Evolutionary conservation across 1,139 yeast species (phyloP), one percentile per base, ranked within the genome.

Genomic region (Meyerozyma sp.): DNA sequence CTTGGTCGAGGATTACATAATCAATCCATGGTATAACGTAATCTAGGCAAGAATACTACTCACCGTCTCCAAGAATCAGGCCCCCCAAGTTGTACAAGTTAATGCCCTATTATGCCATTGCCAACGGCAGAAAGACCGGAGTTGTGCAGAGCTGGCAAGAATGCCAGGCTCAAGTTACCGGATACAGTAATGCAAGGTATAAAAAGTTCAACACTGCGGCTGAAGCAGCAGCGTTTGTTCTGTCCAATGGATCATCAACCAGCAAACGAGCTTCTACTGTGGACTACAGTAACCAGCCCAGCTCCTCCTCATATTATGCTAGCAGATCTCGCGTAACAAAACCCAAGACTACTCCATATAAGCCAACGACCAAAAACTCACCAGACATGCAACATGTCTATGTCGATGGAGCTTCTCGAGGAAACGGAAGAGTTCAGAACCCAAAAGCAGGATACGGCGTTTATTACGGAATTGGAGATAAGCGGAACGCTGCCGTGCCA

Each of bases 361-460:
- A 21, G 6, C 23, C 23, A 21, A 21, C 23, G 8, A 4, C 23
- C 23, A 21, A 16, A 16, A 16, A 21, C 23, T 21, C 23, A 21
- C 5, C 23, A 6, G 11, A 32, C 16, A 8, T 4, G 11, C 13
- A 45, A 13, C 21, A 32, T 21, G 9, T 85, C 2, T 87, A 76
- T 54, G 82, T 86, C 14, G 95, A 87, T 59, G 95, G 96, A 0
- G 84, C 93, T 1, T 70, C 82, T 1, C 59, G 77, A 34, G 72
- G 75, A 7, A 81, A 82, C 50, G 86, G 86, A 2, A 59, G 57
- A 23, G 42, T 46, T 0, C 56, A 59, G 8, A 47, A 58, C 9
- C 87, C 89, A 0, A 43, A 49, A 6, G 48, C 67, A 2, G 96
- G 96, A 0, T 80, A 75, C 55, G 96, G 95, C 14, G 87, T 84